These are phyloP conservation scores for Drechslerella dactyloides DNA, from an alignment of 2,329 filamentous ascomycete genomes.

Conservation along the genomic window DNA sequence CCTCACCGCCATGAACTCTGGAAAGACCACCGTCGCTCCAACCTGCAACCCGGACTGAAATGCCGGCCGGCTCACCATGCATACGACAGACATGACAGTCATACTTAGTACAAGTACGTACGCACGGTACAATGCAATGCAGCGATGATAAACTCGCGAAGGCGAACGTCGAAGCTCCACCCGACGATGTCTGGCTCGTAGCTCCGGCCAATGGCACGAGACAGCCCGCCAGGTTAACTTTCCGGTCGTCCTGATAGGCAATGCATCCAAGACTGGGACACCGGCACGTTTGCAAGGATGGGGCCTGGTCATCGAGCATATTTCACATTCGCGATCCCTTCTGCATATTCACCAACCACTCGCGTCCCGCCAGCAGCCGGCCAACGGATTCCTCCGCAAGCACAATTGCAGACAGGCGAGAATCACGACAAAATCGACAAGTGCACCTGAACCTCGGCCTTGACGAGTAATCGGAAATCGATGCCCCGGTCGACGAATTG, in stretches of 20 bases:
- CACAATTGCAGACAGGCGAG: background rate
- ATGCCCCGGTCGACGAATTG: background rate
- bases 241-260: constrained; percentile 1
- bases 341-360: constrained; percentile 2
- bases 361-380: constrained; percentile 36
- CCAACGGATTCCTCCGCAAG: constrained; percentile 18
- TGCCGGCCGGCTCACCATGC: background rate
- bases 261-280: constrained; percentile 38
- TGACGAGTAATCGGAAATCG: constrained; percentile 8
- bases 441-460: constrained; percentile 27
- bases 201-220: background rate
- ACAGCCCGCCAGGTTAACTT: background rate
- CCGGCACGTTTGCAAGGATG: constrained; percentile 23
- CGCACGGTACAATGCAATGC: too few relatives aligned
- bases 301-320: constrained; percentile 7
- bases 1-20: background rate
- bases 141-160: background rate
- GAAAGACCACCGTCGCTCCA: background rate
- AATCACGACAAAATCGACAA: background rate
- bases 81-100: too few relatives aligned
- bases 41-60: constrained; percentile 1
- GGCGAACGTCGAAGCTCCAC: constrained; percentile 4
- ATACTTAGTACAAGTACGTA: too few relatives aligned
- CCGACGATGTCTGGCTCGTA: background rate
- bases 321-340: constrained; percentile 22